Percentiles rank a stretch among this genome's conserved stretches.
These are phyloP conservation scores for Secale cereale DNA, from an alignment of 176 grass and related monocot species.

Conservation along the genomic window DNA sequence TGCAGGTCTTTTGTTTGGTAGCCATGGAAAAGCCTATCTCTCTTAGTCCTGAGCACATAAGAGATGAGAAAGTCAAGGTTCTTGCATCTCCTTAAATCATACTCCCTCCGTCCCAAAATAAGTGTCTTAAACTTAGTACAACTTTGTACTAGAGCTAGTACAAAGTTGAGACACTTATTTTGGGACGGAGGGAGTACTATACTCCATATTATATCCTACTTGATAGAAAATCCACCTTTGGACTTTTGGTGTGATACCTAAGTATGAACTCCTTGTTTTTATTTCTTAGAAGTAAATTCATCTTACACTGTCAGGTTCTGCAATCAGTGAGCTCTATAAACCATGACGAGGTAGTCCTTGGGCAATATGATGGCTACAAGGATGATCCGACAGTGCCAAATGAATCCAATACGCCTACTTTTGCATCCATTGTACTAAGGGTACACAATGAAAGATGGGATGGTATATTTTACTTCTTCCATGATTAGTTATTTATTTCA, in stretches of 20 bases:
- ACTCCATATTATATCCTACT: neutral
- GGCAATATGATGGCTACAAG: slow-evolving; percentile 94
- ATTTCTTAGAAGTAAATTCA: neutral
- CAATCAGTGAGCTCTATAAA: slow-evolving; percentile 87
- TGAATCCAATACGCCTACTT: slow-evolving; percentile 91
- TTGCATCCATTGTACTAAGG: slow-evolving; percentile 71
- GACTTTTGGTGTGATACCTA: slow-evolving; percentile 5
- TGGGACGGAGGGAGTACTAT: too few relatives aligned
- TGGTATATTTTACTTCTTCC: slow-evolving; percentile 44
- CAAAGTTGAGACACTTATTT: too few relatives aligned
- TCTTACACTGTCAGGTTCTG: slow-evolving; percentile 58
- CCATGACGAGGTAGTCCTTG: slow-evolving; percentile 85
- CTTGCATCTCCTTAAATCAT: slow-evolving; percentile 23
- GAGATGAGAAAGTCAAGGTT: slow-evolving; percentile 99
- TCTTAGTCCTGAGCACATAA: slow-evolving; percentile 91
- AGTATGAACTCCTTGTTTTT: neutral
- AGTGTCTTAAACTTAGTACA: too few relatives aligned
- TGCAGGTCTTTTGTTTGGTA: slow-evolving; percentile 94
- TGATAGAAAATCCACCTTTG: neutral
- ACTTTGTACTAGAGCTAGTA: too few relatives aligned
- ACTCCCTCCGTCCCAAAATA: too few relatives aligned
- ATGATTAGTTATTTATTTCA: slow-evolving; percentile 1
- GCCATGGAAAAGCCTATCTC: slow-evolving; percentile 97
- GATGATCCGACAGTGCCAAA: slow-evolving; percentile 91
- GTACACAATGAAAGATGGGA: slow-evolving; percentile 99